Base-by-base conservation (phyloP, 805 yeast species). In the Ogataea haglerorum region DNA sequence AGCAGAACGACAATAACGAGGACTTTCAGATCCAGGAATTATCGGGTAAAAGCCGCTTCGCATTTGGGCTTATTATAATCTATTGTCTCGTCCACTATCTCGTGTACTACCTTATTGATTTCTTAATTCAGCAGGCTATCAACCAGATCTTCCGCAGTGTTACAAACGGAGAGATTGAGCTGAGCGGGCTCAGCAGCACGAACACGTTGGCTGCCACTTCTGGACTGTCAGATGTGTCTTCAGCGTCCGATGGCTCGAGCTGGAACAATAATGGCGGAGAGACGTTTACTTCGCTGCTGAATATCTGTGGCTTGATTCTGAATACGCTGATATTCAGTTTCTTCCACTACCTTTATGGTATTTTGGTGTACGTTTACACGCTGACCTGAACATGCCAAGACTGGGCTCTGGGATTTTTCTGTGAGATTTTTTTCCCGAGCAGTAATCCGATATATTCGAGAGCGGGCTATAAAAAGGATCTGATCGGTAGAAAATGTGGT, bases 41-140 rank as follows among this genome's bases (percentile, higher is more conserved):
- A 15, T 17, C 45, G 10, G 54, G 51, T 5, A 51, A 48, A 30
- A 32, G 49, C 28, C 46, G 46, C 30, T 40, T 51, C 29, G 46
- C 43, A 4, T 48, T 44, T 26, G 51, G 48, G 9, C 29, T 46
- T 8, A 40, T 48, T 16, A 44, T 51, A 3, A 5, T 37, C 4
- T 54, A 53, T 36, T 53, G 49, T 34, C 40, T 53, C 25, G 37
- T 47, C 10, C 53, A 51, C 24, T 54, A 49, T 31, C 23, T 54
- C 32, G 35, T 42, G 7, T 52, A 51, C 29, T 52, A 49, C 36
- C 34, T 46, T 10, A 42, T 52, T 9, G 36, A 51, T 18, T 49
- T 52, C n/a, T 22, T 47, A 24, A 37, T 51, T 9, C 52, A 52
- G 34, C 49, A 45, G 34, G 47, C 48, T 8, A 47, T 49, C 21